A percentile compares a stretch with the other conserved stretches of the same genome.
These are phyloP conservation scores for Candida nonsorbophila DNA, from an alignment of 805 yeast species.

Conservation along the genomic window DNA sequence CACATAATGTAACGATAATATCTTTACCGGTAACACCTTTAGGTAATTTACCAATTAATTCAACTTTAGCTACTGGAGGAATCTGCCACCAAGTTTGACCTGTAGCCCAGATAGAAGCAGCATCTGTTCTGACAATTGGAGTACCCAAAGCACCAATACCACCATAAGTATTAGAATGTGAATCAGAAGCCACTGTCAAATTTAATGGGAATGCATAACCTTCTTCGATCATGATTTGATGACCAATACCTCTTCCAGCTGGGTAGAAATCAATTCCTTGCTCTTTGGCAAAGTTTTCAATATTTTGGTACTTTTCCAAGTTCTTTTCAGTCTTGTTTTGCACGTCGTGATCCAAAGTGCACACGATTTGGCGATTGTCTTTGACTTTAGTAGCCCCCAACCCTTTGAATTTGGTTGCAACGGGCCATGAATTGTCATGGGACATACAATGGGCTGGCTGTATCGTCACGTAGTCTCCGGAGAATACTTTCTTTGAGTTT, in stretches of 20 bases:
- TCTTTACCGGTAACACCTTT: constrained; percentile 93
- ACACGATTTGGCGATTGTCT: constrained; percentile 87
- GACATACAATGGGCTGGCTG: constrained; percentile 98
- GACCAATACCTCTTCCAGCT: constrained; percentile 99
- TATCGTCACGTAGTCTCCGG: constrained; percentile 94
- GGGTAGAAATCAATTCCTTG: constrained; percentile 97
- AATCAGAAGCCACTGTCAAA: constrained; percentile 93
- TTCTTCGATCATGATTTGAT: constrained; percentile 97
- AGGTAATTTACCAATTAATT: constrained; percentile 75
- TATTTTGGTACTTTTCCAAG: constrained; percentile 79
- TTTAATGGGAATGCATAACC: constrained; percentile 96
- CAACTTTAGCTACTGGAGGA: constrained; percentile 96
- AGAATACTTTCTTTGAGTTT: constrained; percentile 65
- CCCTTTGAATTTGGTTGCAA: constrained; percentile 92
- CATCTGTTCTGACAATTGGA: constrained; percentile 97
- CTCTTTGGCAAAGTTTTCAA: constrained; percentile 80
- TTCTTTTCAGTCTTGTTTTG: constrained; percentile 90
- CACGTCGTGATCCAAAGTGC: constrained; percentile 96
- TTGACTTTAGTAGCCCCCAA: constrained; percentile 82
- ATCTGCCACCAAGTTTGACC: constrained; percentile 99
- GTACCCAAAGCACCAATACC: constrained; percentile 96
- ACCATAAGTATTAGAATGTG: constrained; percentile 97
- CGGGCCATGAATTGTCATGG: constrained; percentile 99
- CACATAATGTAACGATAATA: constrained; percentile 94
- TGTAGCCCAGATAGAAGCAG: constrained; percentile 99